These are phyloP conservation scores for Elasticomyces elasticus DNA, from an alignment of 495 filamentous ascomycete genomes.

Conservation along the genomic window DNA sequence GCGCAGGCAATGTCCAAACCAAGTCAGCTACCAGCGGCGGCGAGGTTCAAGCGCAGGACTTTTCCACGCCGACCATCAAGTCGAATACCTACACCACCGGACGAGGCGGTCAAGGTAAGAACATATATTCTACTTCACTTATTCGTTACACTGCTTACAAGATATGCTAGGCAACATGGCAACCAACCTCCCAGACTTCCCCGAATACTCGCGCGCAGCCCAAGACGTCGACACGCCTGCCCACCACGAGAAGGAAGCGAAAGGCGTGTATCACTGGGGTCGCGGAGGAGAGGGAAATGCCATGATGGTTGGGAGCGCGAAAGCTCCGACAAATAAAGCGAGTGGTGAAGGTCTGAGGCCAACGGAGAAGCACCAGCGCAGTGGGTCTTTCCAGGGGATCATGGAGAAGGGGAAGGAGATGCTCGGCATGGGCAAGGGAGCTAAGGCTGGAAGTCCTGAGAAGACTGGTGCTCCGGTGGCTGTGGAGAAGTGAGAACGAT, in stretches of 20 bases:
- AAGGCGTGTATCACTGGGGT: conserved; percentile 31
- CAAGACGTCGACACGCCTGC: conserved; percentile 65
- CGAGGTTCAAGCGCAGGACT: conserved; percentile 43
- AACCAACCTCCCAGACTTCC: conserved; percentile 29
- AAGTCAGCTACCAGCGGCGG: neutral
- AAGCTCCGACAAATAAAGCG: neutral
- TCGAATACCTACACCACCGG: conserved; percentile 73
- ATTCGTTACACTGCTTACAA: neutral
- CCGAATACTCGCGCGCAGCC: conserved; percentile 58
- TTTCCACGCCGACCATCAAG: conserved; percentile 78
- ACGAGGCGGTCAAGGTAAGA: conserved; percentile 41
- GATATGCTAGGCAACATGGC: conserved; percentile 31
- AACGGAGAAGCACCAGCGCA: conserved; percentile 4
- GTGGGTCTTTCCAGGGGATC: conserved; percentile 16
- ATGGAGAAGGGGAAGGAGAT: conserved; percentile 23
- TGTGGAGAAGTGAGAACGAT: neutral
- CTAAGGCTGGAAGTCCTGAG: too few relatives aligned
- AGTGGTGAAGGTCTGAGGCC: neutral
- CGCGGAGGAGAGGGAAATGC: conserved; percentile 33
- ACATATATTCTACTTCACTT: neutral
- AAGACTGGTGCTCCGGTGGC: conserved; percentile 1
- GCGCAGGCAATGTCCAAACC: conserved; percentile 16
- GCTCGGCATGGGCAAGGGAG: conserved; percentile 16
- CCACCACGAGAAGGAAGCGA: conserved; percentile 33
- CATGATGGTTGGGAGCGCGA: conserved; percentile 7